phyloP scores from a whole-genome alignment of 2,329 filamentous ascomycete genomes.

The Fusarium decemcellulare region DNA sequence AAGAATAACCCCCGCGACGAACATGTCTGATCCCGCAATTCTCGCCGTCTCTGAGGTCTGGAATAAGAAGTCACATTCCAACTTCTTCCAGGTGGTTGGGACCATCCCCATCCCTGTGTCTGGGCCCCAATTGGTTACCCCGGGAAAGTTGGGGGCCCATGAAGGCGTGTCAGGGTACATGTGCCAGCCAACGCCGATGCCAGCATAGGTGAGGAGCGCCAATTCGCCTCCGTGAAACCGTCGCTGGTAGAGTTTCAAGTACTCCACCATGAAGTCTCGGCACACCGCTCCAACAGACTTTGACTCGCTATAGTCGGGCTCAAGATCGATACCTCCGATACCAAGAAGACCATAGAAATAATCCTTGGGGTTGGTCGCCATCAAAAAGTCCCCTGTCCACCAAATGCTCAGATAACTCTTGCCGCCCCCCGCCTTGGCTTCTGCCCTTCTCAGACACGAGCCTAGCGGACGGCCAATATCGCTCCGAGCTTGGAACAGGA shows the following conservation, averaged over 20 bases:
- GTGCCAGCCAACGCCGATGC: slow-evolving; percentile 13
- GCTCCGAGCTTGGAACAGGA: not conserved
- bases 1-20: no score
- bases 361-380: slow-evolving; percentile 11
- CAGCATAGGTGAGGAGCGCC: slow-evolving; percentile 8
- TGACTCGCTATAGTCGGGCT: not conserved
- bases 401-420: not conserved
- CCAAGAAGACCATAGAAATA: slow-evolving; percentile 20
- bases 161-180: slow-evolving; percentile 8
- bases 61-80: not conserved
- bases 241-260: not conserved
- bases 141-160: slow-evolving; percentile 23
- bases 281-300: slow-evolving; percentile 10
- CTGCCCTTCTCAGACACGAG: not conserved
- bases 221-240: not conserved
- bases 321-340: not conserved
- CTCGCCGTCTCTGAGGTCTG: not conserved
- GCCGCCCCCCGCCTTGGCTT: not conserved
- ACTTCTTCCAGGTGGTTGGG: fast-evolving
- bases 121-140: not conserved
- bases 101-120: not conserved
- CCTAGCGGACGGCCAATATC: not conserved
- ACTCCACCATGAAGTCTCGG: slow-evolving; percentile 8
- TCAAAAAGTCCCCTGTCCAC: not conserved
- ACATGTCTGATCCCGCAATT: not conserved